phyloP scores from a whole-genome alignment of 1,284 basidiomycete genomes.

The Boletellus deceptivus region DNA sequence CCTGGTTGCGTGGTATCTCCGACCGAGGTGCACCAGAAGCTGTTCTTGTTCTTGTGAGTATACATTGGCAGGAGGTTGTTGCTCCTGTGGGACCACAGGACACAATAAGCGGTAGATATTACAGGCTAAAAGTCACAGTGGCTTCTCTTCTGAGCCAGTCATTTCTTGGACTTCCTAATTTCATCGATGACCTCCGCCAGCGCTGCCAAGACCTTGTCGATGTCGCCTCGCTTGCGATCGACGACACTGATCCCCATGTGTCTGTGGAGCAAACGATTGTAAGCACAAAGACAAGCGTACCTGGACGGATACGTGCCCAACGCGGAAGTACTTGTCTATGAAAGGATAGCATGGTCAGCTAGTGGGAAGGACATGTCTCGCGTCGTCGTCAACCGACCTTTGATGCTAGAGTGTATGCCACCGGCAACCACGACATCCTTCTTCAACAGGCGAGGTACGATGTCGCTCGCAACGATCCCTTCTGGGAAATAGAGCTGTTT shows the following conservation, averaged over 20 bases:
- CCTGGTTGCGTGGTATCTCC: too few species aligned
- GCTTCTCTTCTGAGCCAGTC: background rate
- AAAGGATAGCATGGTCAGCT: slow-evolving; percentile 7
- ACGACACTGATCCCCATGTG: slow-evolving; percentile 91
- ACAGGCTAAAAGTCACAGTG: background rate
- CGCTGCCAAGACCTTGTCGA: slow-evolving; percentile 71
- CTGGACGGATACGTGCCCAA: slow-evolving; percentile 50
- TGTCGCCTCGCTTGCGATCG: slow-evolving; percentile 66
- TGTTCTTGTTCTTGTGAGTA: too few species aligned
- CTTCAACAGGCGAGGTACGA: slow-evolving; percentile 68
- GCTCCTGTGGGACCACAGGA: background rate
- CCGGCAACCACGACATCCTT: slow-evolving; percentile 84
- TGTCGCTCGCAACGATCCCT: slow-evolving; percentile 68
- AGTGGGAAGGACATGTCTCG: slow-evolving; percentile 4
- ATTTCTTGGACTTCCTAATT: slow-evolving; percentile 36
- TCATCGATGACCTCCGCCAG: slow-evolving; percentile 63
- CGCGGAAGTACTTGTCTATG: slow-evolving; percentile 77
- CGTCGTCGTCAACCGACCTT: slow-evolving; percentile 57
- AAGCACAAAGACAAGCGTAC: slow-evolving; percentile 12
- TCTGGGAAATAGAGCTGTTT: slow-evolving; percentile 73
- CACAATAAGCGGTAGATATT: background rate
- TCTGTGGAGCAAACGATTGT: slow-evolving; percentile 35
- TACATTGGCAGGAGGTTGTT: too few species aligned
- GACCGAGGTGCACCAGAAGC: too few species aligned
- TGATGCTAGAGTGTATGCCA: slow-evolving; percentile 85